Percentiles rank a stretch among this genome's conserved stretches.
These are phyloP conservation scores for Endocarpon pusillum DNA, from an alignment of 495 filamentous ascomycete species.

Conservation along the genomic window DNA sequence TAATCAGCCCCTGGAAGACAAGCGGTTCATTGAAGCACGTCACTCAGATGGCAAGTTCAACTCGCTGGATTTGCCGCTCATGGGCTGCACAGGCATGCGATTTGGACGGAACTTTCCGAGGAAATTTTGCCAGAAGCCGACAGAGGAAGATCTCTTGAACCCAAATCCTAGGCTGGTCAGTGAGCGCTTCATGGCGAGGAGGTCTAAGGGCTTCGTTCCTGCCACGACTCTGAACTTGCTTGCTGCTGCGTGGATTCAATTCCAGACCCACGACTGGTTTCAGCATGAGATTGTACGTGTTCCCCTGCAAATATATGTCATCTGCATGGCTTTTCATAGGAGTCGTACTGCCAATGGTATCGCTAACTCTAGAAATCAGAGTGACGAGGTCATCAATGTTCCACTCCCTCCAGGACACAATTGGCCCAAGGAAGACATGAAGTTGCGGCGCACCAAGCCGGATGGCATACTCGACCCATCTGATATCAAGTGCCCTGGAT, in stretches of 20 bases:
- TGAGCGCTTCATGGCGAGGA: too few species aligned
- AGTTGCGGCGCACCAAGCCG: conserved; percentile 13
- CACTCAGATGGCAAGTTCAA: conserved; percentile 28
- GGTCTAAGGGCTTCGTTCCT: too few species aligned
- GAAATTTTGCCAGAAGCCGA: too few species aligned
- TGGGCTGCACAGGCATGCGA: conserved; percentile 28
- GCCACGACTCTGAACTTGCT: conserved; percentile 12
- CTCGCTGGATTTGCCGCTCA: conserved; percentile 17
- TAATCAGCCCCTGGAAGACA: conserved; percentile 8
- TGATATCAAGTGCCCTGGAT: conserved; percentile 18
- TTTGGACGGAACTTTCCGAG: too few species aligned
- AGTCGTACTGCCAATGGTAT: too few species aligned
- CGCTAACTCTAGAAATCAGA: conserved; percentile 1
- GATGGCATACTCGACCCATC: conserved; percentile 17
- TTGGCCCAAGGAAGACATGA: conserved; percentile 17
- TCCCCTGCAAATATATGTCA: too few species aligned
- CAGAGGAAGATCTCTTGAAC: too few species aligned
- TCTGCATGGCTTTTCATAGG: too few species aligned
- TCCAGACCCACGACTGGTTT: too few species aligned
- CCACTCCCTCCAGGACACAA: conserved; percentile 15
- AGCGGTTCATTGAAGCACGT: conserved; percentile 11
- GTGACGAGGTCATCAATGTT: conserved; percentile 12
- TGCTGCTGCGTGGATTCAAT: too few species aligned
- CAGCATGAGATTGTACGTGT: too few species aligned
- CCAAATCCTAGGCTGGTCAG: too few species aligned